Base-by-base conservation (phyloP, 495 filamentous ascomycete species). In the Tetracladium marchalianum region DNA sequence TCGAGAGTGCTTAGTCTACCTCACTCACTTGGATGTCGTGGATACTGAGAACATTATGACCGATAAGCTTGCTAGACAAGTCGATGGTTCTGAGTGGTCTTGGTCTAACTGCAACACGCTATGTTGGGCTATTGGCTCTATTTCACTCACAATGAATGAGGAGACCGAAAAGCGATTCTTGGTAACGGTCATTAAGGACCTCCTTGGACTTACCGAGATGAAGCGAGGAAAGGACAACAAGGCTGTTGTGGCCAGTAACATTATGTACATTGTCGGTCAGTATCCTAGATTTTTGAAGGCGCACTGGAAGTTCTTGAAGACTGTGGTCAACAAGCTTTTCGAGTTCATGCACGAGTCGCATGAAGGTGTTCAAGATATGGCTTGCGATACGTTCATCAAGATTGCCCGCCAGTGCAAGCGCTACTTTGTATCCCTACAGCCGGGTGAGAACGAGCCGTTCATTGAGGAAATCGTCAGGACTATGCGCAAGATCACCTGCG, bases 271-370 rank as follows among this genome's bases (percentile, higher is more conserved):
- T 63, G 92, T 98, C 46, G 92, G 92, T 31, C 92, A 98, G 62
- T 98, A 98, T 60, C 92, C 92, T 12, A 85, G 92, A 22, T 98
- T 98, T 67, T 68, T 98, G 55, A 98, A 98, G 65, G 92, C 92
- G 0, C 92, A 98, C 62, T 98, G 92, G 92, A 98, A 98, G 63
- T 99, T 99, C 68, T 68, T 99, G 54, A 99, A 99, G 76, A 99
- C 92, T 6, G 92, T 99, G 16, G 92, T 99, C 53, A 99, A 97
- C 68, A 99, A 99, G 68, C 78, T 99, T 11, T 99, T 99, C 56
- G 92, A 99, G 65, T 99, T 99, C 60, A 99, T 99, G 92, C 92
- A 99, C 64, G 92, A 99, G 61, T 97, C 92, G 4, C 92, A 99
- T 60, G 92, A 99, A 76, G 92, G 89, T 69, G 92, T 99, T 39